Percentiles rank a stretch among this genome's conserved stretches.
Conservation (phyloP, 2,329 filamentous ascomycete species). For the Onygenales sp. region DNA sequence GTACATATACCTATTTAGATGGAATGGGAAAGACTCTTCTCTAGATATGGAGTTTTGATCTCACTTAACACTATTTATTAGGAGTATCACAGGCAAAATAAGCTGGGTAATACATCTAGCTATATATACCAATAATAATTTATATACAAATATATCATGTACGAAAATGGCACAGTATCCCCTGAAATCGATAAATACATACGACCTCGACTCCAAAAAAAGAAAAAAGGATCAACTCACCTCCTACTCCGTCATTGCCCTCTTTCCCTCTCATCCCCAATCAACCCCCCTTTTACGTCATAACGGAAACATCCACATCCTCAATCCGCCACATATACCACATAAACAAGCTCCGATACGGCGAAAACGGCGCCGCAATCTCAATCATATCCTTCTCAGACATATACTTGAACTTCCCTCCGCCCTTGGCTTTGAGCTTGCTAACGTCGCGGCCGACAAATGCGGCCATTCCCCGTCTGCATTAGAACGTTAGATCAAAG, state of each 20-base stretch:
- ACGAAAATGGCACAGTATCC: no score
- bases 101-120: no score
- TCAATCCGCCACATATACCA: slow-evolving; percentile 96
- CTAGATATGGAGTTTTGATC: slow-evolving; percentile 7
- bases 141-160: no score
- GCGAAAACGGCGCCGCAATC: slow-evolving; percentile 66
- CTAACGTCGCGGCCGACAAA: slow-evolving; percentile 73
- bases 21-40: slow-evolving; percentile 11
- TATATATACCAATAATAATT: no score
- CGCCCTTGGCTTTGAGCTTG: slow-evolving; percentile 68
- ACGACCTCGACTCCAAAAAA: no score
- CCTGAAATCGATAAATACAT: no score
- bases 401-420: slow-evolving; percentile 98
- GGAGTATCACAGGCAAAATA: no score
- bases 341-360: slow-evolving; percentile 87
- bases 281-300: slow-evolving; percentile 16
- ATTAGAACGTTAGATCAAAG: not conserved
- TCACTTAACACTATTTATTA: no score
- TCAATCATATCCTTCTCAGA: slow-evolving; percentile 84
- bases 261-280: no score
- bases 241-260: no score
- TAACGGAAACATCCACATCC: slow-evolving; percentile 59
- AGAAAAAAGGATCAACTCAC: no score
- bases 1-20: slow-evolving; percentile 3
- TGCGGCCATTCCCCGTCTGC: slow-evolving; percentile 72